phyloP scores from a whole-genome alignment of 495 filamentous ascomycete genomes.

The Mycothermus thermophilus region DNA sequence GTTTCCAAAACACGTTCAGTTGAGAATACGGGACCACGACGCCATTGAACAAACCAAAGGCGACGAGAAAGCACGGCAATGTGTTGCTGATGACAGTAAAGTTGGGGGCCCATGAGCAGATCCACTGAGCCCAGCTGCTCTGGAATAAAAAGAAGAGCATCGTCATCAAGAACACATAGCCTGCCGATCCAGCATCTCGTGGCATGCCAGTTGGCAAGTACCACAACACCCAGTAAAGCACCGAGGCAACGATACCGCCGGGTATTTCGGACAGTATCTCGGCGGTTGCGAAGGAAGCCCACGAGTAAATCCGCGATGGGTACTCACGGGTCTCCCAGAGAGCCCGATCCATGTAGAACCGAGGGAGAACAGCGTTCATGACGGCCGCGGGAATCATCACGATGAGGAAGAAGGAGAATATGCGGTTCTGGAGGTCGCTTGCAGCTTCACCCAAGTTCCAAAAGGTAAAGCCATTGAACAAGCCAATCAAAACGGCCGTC shows the following conservation, averaged over 20 bases:
- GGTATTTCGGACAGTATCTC: slow-evolving; percentile 68
- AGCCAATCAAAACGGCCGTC: slow-evolving; percentile 36
- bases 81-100: slow-evolving; percentile 72
- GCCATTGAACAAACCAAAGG: slow-evolving; percentile 63
- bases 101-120: slow-evolving; percentile 63
- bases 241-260: slow-evolving; percentile 43
- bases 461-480: slow-evolving; percentile 86
- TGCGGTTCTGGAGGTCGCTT: slow-evolving; percentile 61
- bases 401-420: slow-evolving; percentile 68
- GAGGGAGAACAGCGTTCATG: slow-evolving; percentile 64
- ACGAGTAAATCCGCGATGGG: slow-evolving; percentile 65
- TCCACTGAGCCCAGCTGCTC: slow-evolving; percentile 71
- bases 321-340: slow-evolving; percentile 67
- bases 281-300: slow-evolving; percentile 70
- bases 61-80: slow-evolving; percentile 65
- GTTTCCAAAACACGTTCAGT: slow-evolving; percentile 61
- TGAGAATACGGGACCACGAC: slow-evolving; percentile 48
- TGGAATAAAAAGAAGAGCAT: slow-evolving; percentile 73
- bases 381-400: slow-evolving; percentile 59
- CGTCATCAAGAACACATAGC: slow-evolving; percentile 76
- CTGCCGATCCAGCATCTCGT: slow-evolving; percentile 44
- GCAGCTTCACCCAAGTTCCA: slow-evolving; percentile 55
- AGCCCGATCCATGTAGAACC: slow-evolving; percentile 64
- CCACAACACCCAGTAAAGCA: slow-evolving; percentile 66
- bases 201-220: slow-evolving; percentile 68